Evolutionary conservation across 768 basidiomycete species (phyloP).

Genomic region (Leccinum aurantiacum): DNA sequence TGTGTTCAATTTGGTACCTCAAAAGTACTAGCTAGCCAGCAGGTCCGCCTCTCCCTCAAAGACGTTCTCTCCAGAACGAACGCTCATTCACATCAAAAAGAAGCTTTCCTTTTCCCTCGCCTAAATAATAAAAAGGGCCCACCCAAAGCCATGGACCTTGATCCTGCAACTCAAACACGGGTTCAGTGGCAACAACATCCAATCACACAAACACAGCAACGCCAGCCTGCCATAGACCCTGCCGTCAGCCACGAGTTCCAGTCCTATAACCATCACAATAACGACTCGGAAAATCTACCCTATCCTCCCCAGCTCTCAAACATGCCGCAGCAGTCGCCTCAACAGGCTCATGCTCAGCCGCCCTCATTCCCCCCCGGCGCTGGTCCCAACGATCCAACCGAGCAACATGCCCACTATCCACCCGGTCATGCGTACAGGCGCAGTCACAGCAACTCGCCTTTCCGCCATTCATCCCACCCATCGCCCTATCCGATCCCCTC

Average conservation of each 20-base stretch:
- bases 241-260: conserved; percentile 36
- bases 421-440: conserved; percentile 35
- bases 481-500: conserved; percentile 39
- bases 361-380: conserved; percentile 37
- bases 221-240: conserved; percentile 35
- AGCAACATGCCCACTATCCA: conserved; percentile 36
- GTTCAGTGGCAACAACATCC: conserved; percentile 33
- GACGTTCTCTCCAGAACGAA: conserved; percentile 30
- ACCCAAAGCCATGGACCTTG: conserved; percentile 34
- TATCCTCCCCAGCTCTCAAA: conserved; percentile 31
- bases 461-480: conserved; percentile 41
- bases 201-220: conserved; percentile 36
- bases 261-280: conserved; percentile 31
- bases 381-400: conserved; percentile 35
- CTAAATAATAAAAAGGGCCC: conserved; percentile 37
- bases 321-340: conserved; percentile 31
- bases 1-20: conserved; percentile 12
- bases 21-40: conserved; percentile 17
- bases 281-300: conserved; percentile 24
- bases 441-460: conserved; percentile 34
- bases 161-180: conserved; percentile 35
- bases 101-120: conserved; percentile 36
- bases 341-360: conserved; percentile 35
- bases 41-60: conserved; percentile 9
- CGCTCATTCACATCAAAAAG: conserved; percentile 33